Evolutionary conservation across 139 green algal genomes (phyloP).

Genomic region (Tetradesmus obliquus): DNA sequence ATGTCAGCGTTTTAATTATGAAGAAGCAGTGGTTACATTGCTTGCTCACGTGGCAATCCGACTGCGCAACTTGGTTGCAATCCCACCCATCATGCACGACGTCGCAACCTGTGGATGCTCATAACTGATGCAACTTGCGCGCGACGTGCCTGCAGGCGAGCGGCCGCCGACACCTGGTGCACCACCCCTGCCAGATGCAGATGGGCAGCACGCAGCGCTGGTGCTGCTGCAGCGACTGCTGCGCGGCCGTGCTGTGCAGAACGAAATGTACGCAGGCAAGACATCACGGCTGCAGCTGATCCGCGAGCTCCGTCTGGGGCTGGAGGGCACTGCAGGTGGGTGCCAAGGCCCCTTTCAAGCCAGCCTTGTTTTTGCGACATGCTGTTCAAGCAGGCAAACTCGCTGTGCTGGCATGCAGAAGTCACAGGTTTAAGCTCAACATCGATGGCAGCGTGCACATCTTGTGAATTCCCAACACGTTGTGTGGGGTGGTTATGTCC

Average conservation of each 20-base stretch:
- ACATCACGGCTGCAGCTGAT: conserved; percentile 70
- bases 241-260: conserved; percentile 83
- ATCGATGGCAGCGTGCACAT: background rate
- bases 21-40: background rate
- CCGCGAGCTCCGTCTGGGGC: conserved; percentile 58
- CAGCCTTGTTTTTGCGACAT: background rate
- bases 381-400: background rate
- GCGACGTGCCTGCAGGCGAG: conserved; percentile 31
- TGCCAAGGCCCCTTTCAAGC: background rate
- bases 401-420: background rate
- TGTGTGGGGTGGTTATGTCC: background rate
- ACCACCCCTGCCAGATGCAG: conserved; percentile 40
- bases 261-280: conserved; percentile 78
- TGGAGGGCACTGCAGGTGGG: conserved; percentile 34
- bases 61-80: no score
- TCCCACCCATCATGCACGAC: no score
- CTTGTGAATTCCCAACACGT: no score
- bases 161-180: conserved; percentile 56
- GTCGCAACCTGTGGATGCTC: background rate
- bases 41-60: background rate
- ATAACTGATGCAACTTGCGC: background rate
- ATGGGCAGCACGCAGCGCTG: conserved; percentile 52
- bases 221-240: conserved; percentile 85
- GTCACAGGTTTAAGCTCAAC: background rate
- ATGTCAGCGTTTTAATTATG: background rate